Evolutionary conservation across 768 basidiomycete species (phyloP), one percentile per base, ranked within the genome.

Genomic region (Serendipita sp.): DNA sequence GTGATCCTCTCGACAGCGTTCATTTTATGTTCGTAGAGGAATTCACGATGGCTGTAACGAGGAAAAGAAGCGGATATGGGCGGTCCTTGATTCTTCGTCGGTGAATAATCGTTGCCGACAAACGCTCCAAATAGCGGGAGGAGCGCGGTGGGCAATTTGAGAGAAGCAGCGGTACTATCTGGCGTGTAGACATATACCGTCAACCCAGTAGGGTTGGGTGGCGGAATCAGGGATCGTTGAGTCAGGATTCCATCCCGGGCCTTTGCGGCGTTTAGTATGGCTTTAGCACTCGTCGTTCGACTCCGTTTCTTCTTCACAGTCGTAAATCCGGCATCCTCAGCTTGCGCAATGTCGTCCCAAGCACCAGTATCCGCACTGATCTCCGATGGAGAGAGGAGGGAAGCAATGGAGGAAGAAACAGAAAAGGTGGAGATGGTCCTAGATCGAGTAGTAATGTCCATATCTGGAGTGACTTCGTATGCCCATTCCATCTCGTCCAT

Each of bases 91-190:
- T 26, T 69, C 68, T 28, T 64, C 9, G 69, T 77, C 56, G 77
- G 78, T 0, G 86, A 80, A 68, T 81, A 91, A 70, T 91, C 90
- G 67, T 90, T 90, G 56, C 90, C 90, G 3, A 89, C 80, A 17
- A 91, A 73, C 9, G 89, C 85, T 20, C 83, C 87, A 2, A 91
- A 74, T 3, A 92, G 77, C 1, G 90, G 90, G 31, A 92, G 80
- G 42, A 91, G 77, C 0, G 84, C 79, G 4, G 80, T 74, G 0
- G 89, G 85, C 13, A 91, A 73, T 51, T 82, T 78, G 2, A 92
- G 72, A 67, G 86, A 83, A 0, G 76, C 69, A 7, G 90, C 86
- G 34, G 91, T 77, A 0, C 71, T 67, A 2, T 76, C 69, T 0
- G 90, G 88, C 41, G 75, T 79, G 68, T 86, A 91, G 7, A 80